phyloP scores from a whole-genome alignment of 2,329 filamentous ascomycete species.

The Trichoderma oligosporum region DNA sequence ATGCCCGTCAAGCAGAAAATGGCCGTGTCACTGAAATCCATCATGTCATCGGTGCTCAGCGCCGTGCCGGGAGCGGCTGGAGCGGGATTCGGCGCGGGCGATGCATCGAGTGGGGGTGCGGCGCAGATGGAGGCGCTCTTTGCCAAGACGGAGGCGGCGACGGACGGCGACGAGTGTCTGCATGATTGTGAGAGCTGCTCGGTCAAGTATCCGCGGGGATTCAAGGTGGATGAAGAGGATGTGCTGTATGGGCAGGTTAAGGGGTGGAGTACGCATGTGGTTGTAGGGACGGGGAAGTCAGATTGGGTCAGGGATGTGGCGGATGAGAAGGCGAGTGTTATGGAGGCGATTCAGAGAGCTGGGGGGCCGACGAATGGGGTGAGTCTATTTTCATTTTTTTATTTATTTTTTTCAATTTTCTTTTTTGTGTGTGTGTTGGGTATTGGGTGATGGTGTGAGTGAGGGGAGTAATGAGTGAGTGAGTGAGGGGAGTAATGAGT shows the following conservation, averaged over 20 bases:
- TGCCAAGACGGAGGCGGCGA: constrained; percentile 64
- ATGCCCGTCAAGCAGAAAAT: constrained; percentile 40
- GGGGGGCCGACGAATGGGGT: constrained; percentile 65
- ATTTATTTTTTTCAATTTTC: not conserved
- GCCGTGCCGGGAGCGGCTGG: constrained; percentile 7
- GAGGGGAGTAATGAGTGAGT: no score
- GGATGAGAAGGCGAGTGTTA: constrained; percentile 81
- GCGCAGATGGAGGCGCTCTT: constrained; percentile 56
- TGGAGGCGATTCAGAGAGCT: constrained; percentile 65
- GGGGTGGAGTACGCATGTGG: constrained; percentile 81
- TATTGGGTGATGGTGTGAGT: no score
- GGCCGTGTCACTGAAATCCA: constrained; percentile 38
- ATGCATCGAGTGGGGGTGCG: constrained; percentile 18
- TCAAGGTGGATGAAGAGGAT: constrained; percentile 73
- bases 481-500: no score
- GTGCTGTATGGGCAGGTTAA: constrained; percentile 80
- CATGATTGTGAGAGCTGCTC: constrained; percentile 83
- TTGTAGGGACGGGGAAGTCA: constrained; percentile 92
- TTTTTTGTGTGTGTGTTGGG: not conserved
- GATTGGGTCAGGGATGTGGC: constrained; percentile 90
- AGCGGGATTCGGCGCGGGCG: not conserved
- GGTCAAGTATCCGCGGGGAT: constrained; percentile 67
- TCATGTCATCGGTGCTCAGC: constrained; percentile 31
- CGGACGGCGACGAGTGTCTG: constrained; percentile 85
- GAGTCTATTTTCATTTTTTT: constrained; percentile 31